A percentile compares a stretch with the other conserved stretches of the same genome.
phyloP scores from a whole-genome alignment of 495 filamentous ascomycete species.

The Amniculicola lignicola region DNA sequence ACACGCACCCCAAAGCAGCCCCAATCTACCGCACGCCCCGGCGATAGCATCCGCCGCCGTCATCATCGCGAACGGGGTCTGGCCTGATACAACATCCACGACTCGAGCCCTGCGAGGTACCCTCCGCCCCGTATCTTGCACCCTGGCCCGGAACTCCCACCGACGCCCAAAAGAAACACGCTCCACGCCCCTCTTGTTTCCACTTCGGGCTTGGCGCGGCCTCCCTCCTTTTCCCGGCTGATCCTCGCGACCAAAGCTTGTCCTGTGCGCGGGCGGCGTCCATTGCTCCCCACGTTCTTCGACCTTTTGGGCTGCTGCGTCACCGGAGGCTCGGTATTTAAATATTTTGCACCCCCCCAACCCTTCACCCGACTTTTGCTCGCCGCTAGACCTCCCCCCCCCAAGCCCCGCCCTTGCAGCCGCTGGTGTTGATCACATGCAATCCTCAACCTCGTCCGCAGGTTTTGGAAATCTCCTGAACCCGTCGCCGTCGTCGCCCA shows the following conservation, averaged over 20 bases:
- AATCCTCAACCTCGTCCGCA: constrained; percentile 25
- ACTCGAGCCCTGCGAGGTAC: constrained; percentile 11
- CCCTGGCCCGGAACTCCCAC: constrained; percentile 15
- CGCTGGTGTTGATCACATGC: constrained; percentile 35
- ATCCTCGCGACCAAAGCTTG: constrained; percentile 34
- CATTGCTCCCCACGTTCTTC: constrained; percentile 19
- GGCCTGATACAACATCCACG: constrained; percentile 24
- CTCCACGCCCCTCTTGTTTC: constrained; percentile 4
- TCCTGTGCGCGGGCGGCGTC: neutral
- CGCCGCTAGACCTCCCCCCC: neutral
- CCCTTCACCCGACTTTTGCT: constrained; percentile 25
- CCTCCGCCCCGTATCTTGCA: constrained; percentile 24
- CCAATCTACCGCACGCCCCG: constrained; percentile 18
- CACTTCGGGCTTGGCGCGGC: constrained; percentile 21
- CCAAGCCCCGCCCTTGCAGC: constrained; percentile 24
- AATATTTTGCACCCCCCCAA: constrained; percentile 29
- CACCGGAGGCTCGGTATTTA: constrained; percentile 16
- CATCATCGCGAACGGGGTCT: constrained; percentile 14
- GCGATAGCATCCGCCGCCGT: constrained; percentile 25
- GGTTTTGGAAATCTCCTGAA: constrained; percentile 37
- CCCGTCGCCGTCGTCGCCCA: constrained; percentile 12
- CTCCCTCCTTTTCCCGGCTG: constrained; percentile 29
- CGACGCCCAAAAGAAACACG: constrained; percentile 23
- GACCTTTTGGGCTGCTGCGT: constrained; percentile 12
- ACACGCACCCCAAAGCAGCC: too few species aligned